phyloP scores from a whole-genome alignment of 129 eudicot genomes.

The Cynara cardunculus region DNA sequence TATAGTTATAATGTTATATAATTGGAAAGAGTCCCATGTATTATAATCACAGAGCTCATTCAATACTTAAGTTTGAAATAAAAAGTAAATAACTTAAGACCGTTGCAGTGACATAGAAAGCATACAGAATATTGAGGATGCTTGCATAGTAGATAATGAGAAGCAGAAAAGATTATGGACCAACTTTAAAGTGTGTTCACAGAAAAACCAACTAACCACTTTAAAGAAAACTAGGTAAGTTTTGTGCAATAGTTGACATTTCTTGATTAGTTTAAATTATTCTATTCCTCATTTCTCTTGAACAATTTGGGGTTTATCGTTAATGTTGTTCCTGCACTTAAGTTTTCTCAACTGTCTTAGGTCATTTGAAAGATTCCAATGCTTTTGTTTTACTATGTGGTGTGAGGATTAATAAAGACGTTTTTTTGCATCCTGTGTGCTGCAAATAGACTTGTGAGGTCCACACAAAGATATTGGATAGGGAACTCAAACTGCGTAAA shows the following conservation, averaged over 20 bases:
- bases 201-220: slow-evolving; percentile 61
- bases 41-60: too few species aligned
- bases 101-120: too few species aligned
- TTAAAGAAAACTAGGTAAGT: slow-evolving; percentile 79
- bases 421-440: background rate
- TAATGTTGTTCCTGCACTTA: background rate
- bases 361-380: background rate
- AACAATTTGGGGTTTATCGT: background rate
- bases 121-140: too few species aligned
- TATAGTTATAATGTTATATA: too few species aligned
- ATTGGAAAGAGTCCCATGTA: too few species aligned
- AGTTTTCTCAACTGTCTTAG: background rate
- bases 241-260: background rate
- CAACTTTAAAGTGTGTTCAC: background rate
- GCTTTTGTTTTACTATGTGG: background rate
- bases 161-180: too few species aligned
- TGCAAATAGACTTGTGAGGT: background rate
- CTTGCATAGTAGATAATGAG: too few species aligned
- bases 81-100: too few species aligned
- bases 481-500: background rate
- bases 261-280: background rate
- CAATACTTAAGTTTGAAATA: too few species aligned
- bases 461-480: background rate
- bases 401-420: background rate
- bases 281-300: background rate